These are phyloP conservation scores for Durusdinium trenchii DNA, from an alignment of 73 alveolate genomes.

Conservation along the genomic window DNA sequence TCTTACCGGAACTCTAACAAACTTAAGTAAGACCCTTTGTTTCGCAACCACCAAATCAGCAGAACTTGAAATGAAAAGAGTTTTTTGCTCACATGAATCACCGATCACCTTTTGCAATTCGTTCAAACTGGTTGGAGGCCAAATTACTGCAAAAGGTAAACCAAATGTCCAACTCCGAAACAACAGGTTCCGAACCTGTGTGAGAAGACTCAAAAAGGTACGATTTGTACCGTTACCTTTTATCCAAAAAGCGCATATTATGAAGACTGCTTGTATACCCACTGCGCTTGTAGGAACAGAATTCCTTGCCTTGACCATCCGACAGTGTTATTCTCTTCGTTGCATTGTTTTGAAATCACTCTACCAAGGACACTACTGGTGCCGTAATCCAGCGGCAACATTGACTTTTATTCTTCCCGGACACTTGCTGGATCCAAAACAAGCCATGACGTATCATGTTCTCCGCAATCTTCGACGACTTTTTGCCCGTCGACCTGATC, in stretches of 20 bases:
- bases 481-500: background rate
- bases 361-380: background rate
- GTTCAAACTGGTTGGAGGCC: background rate
- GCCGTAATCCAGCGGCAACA: background rate
- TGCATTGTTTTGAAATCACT: background rate
- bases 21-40: background rate
- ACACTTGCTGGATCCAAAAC: background rate
- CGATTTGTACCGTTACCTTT: background rate
- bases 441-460: background rate
- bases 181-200: background rate
- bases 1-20: background rate
- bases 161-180: background rate
- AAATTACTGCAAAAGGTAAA: background rate
- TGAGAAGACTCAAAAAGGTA: background rate
- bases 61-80: background rate
- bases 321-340: background rate
- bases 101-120: background rate
- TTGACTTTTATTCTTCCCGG: background rate
- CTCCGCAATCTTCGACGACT: background rate
- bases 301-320: background rate
- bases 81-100: background rate
- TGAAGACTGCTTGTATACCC: background rate
- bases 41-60: background rate
- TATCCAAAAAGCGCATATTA: too few relatives aligned
- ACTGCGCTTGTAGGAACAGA: background rate